Percentiles rank a stretch among this genome's conserved stretches.
Conservation (phyloP, 306 rosid genomes). For the Corylus avellana region DNA sequence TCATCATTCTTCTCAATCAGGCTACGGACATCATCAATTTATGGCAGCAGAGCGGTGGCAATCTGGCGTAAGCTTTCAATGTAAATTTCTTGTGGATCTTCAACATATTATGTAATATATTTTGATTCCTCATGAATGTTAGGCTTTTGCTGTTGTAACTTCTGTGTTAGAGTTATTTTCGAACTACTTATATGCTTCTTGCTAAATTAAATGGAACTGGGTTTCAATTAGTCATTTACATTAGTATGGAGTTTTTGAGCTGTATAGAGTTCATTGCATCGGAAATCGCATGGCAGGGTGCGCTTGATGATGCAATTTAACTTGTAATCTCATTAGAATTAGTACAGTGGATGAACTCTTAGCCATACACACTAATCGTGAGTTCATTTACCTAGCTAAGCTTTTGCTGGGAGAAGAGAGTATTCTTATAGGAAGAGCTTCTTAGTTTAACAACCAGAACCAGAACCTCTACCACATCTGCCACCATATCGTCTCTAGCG, state of each 20-base stretch:
- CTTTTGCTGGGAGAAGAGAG: not conserved
- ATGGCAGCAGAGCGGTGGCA: conserved; percentile 99
- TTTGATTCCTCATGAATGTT: conserved; percentile 9
- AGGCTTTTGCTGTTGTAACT: conserved; percentile 24
- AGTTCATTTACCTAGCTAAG: not conserved
- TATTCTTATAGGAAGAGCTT: not conserved
- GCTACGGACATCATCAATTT: conserved; percentile 93
- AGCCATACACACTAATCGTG: not conserved
- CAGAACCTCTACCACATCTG: not conserved
- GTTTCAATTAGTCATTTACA: not conserved
- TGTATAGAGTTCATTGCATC: not conserved
- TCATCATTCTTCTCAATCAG: conserved; percentile 98
- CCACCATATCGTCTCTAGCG: not conserved
- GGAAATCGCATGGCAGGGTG: not conserved
- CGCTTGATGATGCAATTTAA: not conserved
- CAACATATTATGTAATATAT: conserved; percentile 24
- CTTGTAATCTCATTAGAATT: not conserved
- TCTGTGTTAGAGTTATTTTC: conserved; percentile 12
- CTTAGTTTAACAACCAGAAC: not conserved
- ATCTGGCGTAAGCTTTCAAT: conserved; percentile 46
- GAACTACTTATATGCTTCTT: conserved; percentile 20
- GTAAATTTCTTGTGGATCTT: conserved; percentile 13
- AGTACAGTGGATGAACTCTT: not conserved
- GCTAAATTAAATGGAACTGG: conserved; percentile 16
- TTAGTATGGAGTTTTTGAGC: not conserved